Conservation (phyloP, 805 yeast genomes). For the Wickerhamiella bombiphila region DNA sequence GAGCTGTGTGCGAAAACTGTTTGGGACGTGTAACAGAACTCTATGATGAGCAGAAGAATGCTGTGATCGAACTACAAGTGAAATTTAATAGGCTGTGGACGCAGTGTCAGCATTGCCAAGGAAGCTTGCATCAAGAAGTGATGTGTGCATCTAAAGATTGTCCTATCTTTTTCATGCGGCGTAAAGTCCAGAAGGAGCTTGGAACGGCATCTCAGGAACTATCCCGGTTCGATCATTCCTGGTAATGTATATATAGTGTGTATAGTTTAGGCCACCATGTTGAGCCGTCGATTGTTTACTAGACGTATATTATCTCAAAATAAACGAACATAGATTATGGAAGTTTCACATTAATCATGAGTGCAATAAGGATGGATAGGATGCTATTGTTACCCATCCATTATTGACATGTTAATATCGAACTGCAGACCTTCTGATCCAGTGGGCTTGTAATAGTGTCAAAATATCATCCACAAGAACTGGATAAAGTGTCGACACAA, state of each 20-base stretch:
- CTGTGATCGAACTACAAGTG: slow-evolving; percentile 64
- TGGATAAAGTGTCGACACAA: too few species aligned
- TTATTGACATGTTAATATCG: too few species aligned
- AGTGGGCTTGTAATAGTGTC: background rate
- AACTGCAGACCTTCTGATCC: too few species aligned
- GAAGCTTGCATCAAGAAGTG: slow-evolving; percentile 89
- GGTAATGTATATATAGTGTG: too few species aligned
- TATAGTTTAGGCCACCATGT: too few species aligned
- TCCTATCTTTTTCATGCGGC: slow-evolving; percentile 95
- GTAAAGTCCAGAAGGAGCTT: slow-evolving; percentile 65
- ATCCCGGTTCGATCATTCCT: slow-evolving; percentile 43
- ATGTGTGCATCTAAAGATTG: slow-evolving; percentile 91
- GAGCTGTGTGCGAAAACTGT: slow-evolving; percentile 75
- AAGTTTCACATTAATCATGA: too few species aligned
- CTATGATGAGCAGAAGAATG: slow-evolving; percentile 67
- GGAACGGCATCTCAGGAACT: slow-evolving; percentile 42
- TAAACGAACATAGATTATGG: too few species aligned
- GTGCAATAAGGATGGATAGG: too few species aligned
- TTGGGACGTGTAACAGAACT: slow-evolving; percentile 51
- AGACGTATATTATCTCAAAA: too few species aligned
- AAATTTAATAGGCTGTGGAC: slow-evolving; percentile 90
- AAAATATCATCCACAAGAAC: slow-evolving; percentile 2
- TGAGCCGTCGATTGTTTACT: too few species aligned
- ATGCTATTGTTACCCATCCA: too few species aligned
- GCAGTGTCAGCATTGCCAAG: slow-evolving; percentile 95